phyloP scores from a whole-genome alignment of 176 grass and related monocot genomes.

The Triticum timopheevii region DNA sequence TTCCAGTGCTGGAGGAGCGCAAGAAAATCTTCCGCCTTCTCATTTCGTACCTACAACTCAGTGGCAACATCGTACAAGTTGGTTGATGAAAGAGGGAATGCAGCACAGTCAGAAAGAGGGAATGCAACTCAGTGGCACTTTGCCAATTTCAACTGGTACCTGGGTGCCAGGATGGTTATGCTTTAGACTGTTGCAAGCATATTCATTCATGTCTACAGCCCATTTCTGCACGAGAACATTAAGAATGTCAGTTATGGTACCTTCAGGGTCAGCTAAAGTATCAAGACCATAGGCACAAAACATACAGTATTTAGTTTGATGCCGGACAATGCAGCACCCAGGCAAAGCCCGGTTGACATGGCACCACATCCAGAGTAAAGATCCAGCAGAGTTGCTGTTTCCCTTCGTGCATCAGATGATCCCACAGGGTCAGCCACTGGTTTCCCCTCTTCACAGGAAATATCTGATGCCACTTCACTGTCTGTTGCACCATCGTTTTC shows the following conservation, averaged over 20 bases:
- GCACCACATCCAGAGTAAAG: conserved; percentile 77
- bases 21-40: conserved; percentile 70
- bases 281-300: neutral
- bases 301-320: conserved; percentile 34
- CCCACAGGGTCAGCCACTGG: neutral
- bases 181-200: conserved; percentile 66
- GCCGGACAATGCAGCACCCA: conserved; percentile 50
- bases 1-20: conserved; percentile 58
- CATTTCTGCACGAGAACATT: conserved; percentile 34
- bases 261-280: neutral
- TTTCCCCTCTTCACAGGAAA: conserved; percentile 47
- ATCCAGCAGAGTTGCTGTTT: conserved; percentile 44
- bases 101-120: neutral
- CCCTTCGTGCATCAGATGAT: conserved; percentile 17
- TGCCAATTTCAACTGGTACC: conserved; percentile 20
- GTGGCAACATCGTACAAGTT: neutral
- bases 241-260: neutral
- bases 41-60: conserved; percentile 52
- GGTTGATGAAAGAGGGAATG: neutral
- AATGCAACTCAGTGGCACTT: neutral
- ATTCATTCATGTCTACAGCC: conserved; percentile 61
- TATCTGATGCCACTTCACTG: conserved; percentile 36
- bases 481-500: conserved; percentile 21
- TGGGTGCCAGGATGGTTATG: conserved; percentile 60
- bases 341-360: conserved; percentile 66